Percentiles rank a stretch among this genome's conserved stretches.
Conservation (phyloP, 1,139 yeast species). For the Lodderomyces beijingensis region DNA sequence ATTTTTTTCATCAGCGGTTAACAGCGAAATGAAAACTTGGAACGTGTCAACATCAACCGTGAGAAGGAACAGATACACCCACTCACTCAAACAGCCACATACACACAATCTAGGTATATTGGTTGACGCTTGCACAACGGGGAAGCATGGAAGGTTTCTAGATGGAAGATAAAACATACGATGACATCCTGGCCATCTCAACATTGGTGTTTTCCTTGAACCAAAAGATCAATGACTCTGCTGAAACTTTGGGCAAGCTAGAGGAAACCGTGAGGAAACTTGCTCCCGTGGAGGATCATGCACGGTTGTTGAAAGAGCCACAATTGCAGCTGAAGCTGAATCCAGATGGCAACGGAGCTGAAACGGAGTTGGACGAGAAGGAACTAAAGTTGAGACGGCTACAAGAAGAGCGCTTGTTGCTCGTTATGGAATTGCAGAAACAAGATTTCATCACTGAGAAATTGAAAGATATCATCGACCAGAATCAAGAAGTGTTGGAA, state of each 20-base stretch:
- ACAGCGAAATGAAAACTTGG: too few species aligned
- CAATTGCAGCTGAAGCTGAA: not conserved
- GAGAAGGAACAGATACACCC: too few species aligned
- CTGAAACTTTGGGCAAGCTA: conserved; percentile 18
- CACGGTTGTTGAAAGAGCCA: not conserved
- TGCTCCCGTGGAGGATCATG: conserved; percentile 14
- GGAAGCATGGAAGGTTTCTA: too few species aligned
- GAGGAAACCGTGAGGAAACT: conserved; percentile 20
- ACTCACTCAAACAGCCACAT: too few species aligned
- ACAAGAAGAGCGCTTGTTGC: conserved; percentile 31
- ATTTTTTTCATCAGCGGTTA: too few species aligned
- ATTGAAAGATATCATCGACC: conserved; percentile 31
- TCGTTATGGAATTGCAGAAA: conserved; percentile 42
- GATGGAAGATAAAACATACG: conserved; percentile 17
- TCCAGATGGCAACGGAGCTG: not conserved
- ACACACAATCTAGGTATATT: too few species aligned
- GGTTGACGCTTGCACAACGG: too few species aligned
- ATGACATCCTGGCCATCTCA: conserved; percentile 21
- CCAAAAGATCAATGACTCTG: conserved; percentile 19
- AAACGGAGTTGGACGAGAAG: conserved; percentile 2
- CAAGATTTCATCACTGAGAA: conserved; percentile 36
- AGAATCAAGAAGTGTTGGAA: conserved; percentile 37
- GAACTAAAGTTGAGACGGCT: conserved; percentile 14
- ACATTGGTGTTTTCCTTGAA: conserved; percentile 19
- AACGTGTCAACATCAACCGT: too few species aligned